Conservation (phyloP, 129 eudicot species). For the Artemisia tridentata region DNA sequence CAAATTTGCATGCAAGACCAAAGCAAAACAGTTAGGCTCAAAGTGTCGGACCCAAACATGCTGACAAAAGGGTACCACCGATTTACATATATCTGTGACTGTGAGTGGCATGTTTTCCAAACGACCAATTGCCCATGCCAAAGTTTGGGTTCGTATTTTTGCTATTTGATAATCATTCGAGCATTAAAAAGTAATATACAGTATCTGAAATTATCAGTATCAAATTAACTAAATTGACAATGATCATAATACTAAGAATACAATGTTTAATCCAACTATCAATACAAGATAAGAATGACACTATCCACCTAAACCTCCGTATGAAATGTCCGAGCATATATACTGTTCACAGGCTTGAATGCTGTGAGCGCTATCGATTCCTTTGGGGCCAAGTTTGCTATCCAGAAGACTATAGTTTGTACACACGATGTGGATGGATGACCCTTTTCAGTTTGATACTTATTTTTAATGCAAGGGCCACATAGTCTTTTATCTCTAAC, state of each 20-base stretch:
- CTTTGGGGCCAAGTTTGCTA: slow-evolving; percentile 4
- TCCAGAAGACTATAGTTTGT: not conserved
- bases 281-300: not conserved
- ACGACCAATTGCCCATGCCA: not conserved
- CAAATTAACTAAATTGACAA: not conserved
- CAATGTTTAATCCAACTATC: not conserved
- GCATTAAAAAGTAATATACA: not conserved
- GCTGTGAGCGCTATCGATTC: not conserved
- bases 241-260: not conserved
- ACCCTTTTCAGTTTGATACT: no score
- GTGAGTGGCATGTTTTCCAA: not conserved
- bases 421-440: not conserved
- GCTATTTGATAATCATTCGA: not conserved
- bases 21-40: not conserved
- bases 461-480: no score
- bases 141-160: not conserved
- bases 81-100: not conserved
- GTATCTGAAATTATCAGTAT: not conserved
- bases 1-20: not conserved
- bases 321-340: not conserved
- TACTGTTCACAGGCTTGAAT: not conserved
- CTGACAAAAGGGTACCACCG: not conserved
- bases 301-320: not conserved
- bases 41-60: not conserved
- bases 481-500: no score